Percentiles rank a stretch among this genome's conserved stretches.
These are phyloP conservation scores for Hypoxylon fuscum DNA, from an alignment of 495 filamentous ascomycete species.

Conservation along the genomic window DNA sequence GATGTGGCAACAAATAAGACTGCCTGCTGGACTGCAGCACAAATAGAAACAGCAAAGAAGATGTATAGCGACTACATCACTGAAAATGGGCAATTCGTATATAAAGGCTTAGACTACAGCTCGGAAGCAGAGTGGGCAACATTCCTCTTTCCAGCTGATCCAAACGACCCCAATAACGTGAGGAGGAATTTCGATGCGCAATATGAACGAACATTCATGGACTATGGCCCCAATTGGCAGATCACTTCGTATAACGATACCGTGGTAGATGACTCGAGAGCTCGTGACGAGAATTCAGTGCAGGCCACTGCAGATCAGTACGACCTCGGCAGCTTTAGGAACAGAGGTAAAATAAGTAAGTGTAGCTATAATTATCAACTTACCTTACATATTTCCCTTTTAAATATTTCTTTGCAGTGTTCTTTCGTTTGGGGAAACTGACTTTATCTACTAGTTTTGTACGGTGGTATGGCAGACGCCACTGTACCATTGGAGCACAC, in stretches of 20 bases:
- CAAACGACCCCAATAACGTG: slow-evolving; percentile 36
- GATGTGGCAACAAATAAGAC: slow-evolving; percentile 51
- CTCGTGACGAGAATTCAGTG: slow-evolving; percentile 46
- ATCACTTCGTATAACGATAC: slow-evolving; percentile 47
- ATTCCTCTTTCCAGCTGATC: slow-evolving; percentile 43
- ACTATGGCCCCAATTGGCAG: slow-evolving; percentile 47
- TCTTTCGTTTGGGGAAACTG: neutral
- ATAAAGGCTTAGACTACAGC: slow-evolving; percentile 56
- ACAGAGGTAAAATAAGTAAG: slow-evolving; percentile 45
- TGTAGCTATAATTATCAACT: slow-evolving; percentile 15
- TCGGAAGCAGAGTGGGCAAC: slow-evolving; percentile 48
- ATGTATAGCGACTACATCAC: slow-evolving; percentile 63
- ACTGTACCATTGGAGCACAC: slow-evolving; percentile 57
- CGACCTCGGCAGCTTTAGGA: slow-evolving; percentile 55
- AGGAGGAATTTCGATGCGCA: slow-evolving; percentile 46
- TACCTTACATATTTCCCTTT: neutral
- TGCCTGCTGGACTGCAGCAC: slow-evolving; percentile 60
- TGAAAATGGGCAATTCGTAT: slow-evolving; percentile 60
- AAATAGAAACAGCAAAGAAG: slow-evolving; percentile 62
- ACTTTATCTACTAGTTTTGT: slow-evolving; percentile 54
- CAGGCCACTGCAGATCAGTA: slow-evolving; percentile 55
- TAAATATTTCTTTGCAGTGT: neutral
- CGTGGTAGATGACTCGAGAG: slow-evolving; percentile 46
- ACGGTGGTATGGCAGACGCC: slow-evolving; percentile 64
- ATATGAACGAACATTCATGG: slow-evolving; percentile 52